phyloP scores from a whole-genome alignment of 495 filamentous ascomycete species.

The Xeromyces bisporus region DNA sequence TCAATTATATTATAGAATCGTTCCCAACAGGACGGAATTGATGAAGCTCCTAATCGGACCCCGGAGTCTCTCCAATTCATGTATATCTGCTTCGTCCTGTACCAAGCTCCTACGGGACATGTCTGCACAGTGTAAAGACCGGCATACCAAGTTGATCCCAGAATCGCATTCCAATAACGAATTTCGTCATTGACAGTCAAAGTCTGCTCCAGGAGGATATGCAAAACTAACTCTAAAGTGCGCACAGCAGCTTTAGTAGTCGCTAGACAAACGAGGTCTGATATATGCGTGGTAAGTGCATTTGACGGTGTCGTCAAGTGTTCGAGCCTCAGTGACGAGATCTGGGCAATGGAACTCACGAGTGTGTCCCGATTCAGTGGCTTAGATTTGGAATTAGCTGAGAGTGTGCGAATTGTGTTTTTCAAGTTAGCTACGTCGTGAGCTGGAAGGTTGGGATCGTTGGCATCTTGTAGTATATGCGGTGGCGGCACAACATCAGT shows the following conservation, averaged over 20 bases:
- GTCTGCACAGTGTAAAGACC: conserved; percentile 70
- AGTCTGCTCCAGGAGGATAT: conserved; percentile 57
- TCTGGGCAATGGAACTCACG: conserved; percentile 39
- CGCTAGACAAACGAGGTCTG: conserved; percentile 74
- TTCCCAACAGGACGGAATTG: conserved; percentile 33
- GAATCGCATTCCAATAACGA: conserved; percentile 80
- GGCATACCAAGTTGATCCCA: conserved; percentile 52
- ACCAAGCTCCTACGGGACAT: conserved; percentile 53
- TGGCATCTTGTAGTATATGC: conserved; percentile 7
- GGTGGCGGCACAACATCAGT: too few relatives aligned
- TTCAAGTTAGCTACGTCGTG: conserved; percentile 30
- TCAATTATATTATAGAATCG: conserved; percentile 69
- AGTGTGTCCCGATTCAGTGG: conserved; percentile 37
- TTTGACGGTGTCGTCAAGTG: conserved; percentile 7
- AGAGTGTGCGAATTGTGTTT: conserved; percentile 48
- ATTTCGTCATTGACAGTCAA: conserved; percentile 70
- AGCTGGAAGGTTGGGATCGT: conserved; percentile 5
- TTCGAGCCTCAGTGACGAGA: conserved; percentile 20
- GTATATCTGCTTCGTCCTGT: conserved; percentile 46
- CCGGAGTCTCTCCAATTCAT: conserved; percentile 31
- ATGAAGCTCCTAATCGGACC: not conserved
- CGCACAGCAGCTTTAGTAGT: conserved; percentile 75
- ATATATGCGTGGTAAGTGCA: conserved; percentile 31
- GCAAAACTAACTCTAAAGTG: conserved; percentile 60
- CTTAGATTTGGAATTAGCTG: conserved; percentile 41